These are phyloP conservation scores for Globisporangium uncinulatum DNA, from an alignment of 352 stramenopile species.

Conservation along the genomic window DNA sequence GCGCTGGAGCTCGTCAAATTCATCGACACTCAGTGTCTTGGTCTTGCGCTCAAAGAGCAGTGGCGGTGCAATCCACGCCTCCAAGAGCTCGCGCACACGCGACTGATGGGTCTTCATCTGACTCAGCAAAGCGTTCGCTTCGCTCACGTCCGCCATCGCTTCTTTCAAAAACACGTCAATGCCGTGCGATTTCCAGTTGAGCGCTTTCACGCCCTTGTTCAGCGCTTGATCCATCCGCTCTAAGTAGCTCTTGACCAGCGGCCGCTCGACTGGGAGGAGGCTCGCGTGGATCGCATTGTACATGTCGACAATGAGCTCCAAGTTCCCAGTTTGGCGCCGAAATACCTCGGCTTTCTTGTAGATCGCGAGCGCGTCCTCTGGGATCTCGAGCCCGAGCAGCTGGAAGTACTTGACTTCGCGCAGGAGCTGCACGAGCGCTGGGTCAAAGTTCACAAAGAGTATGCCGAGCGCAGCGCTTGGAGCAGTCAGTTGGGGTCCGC, in stretches of 20 bases:
- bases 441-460: conserved; percentile 90
- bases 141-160: conserved; percentile 85
- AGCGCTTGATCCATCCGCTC: conserved; percentile 89
- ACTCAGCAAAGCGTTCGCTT: conserved; percentile 79
- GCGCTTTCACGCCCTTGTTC: conserved; percentile 80
- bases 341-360: conserved; percentile 92
- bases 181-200: conserved; percentile 93
- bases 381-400: conserved; percentile 85
- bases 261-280: conserved; percentile 85
- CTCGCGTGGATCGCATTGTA: conserved; percentile 90
- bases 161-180: conserved; percentile 92
- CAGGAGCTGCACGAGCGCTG: conserved; percentile 85
- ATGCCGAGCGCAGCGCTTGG: conserved; percentile 10
- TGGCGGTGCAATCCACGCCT: conserved; percentile 62
- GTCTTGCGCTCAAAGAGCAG: conserved; percentile 85
- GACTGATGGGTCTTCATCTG: conserved; percentile 87
- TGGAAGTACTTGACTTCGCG: conserved; percentile 94
- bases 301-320: conserved; percentile 91
- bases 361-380: conserved; percentile 86
- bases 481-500: no score
- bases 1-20: conserved; percentile 87
- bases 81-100: conserved; percentile 70
- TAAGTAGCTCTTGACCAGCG: conserved; percentile 84
- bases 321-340: conserved; percentile 85
- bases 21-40: conserved; percentile 71